Evolutionary conservation across 352 stramenopile genomes (phyloP).

Genomic region (Phytophthora colocasiae): DNA sequence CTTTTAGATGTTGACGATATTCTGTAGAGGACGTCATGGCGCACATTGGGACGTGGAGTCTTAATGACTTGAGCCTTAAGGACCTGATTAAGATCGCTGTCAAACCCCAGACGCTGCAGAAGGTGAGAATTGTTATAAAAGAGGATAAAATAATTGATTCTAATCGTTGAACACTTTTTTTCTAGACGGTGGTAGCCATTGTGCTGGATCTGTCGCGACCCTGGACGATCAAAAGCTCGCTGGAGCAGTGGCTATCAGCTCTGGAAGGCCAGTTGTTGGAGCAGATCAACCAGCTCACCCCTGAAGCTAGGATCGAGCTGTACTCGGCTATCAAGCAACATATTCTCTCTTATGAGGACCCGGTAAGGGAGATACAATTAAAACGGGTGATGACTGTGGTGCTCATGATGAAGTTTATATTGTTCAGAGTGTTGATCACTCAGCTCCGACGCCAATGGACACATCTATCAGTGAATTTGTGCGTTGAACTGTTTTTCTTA

Average conservation of each 20-base stretch:
- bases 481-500: slow-evolving; percentile 25
- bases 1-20: background rate
- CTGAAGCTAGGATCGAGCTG: slow-evolving; percentile 62
- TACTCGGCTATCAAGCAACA: slow-evolving; percentile 75
- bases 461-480: slow-evolving; percentile 75
- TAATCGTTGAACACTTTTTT: slow-evolving; percentile 9
- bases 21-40: slow-evolving; percentile 73
- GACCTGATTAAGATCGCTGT: slow-evolving; percentile 76
- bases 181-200: slow-evolving; percentile 69
- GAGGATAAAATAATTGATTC: background rate
- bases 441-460: slow-evolving; percentile 58
- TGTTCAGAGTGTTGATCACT: slow-evolving; percentile 64
- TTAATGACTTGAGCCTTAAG: slow-evolving; percentile 75
- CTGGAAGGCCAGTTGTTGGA: slow-evolving; percentile 74
- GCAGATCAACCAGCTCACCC: slow-evolving; percentile 71
- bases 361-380: slow-evolving; percentile 40
- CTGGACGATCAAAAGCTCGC: slow-evolving; percentile 83
- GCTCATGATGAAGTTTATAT: background rate
- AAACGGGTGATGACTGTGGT: slow-evolving; percentile 1
- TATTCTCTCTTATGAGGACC: slow-evolving; percentile 80
- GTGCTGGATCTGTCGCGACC: slow-evolving; percentile 77
- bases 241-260: slow-evolving; percentile 85
- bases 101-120: slow-evolving; percentile 61
- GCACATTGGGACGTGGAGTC: slow-evolving; percentile 77
- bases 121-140: slow-evolving; percentile 32